Percentiles rank a stretch among this genome's conserved stretches.
Evolutionary conservation across 768 basidiomycete species (phyloP).

Genomic region (Lentinula lateritia): DNA sequence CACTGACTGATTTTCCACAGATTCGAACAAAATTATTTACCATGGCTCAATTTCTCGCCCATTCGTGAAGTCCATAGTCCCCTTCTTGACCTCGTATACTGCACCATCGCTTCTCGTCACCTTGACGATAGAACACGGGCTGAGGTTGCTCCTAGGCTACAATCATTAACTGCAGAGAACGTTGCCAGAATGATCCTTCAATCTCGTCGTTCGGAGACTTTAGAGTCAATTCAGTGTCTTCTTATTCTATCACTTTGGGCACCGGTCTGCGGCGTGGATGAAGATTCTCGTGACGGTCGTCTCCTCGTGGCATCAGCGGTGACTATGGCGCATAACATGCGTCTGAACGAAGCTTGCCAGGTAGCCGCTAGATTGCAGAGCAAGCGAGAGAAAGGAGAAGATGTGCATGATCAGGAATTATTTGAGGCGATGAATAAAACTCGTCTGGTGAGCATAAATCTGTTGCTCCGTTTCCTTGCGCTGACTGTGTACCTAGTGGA

Average conservation of each 20-base stretch:
- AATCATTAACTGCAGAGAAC: slow-evolving; percentile 31
- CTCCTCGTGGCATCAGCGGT: slow-evolving; percentile 20
- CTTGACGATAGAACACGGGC: slow-evolving; percentile 26
- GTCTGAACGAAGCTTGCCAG: slow-evolving; percentile 28
- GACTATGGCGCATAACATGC: slow-evolving; percentile 38
- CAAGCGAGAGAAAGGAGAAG: slow-evolving; percentile 16
- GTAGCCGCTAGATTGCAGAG: slow-evolving; percentile 21
- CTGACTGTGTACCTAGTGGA: slow-evolving; percentile 22
- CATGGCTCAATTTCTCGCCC: slow-evolving; percentile 35
- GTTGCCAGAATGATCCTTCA: slow-evolving; percentile 33
- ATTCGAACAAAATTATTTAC: slow-evolving; percentile 33
- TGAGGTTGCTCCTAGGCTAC: slow-evolving; percentile 26
- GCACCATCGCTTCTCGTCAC: slow-evolving; percentile 34
- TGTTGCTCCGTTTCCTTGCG: not conserved
- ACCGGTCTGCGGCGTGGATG: slow-evolving; percentile 22
- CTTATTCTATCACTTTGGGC: slow-evolving; percentile 36
- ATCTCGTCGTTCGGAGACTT: slow-evolving; percentile 25
- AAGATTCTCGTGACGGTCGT: slow-evolving; percentile 1
- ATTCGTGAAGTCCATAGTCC: slow-evolving; percentile 19
- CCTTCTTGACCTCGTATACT: slow-evolving; percentile 35
- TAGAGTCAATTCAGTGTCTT: slow-evolving; percentile 33
- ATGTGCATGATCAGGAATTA: slow-evolving; percentile 18
- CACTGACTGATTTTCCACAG: slow-evolving; percentile 17
- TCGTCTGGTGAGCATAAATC: slow-evolving; percentile 24
- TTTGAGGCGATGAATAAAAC: slow-evolving; percentile 27